phyloP scores from a whole-genome alignment of 768 basidiomycete genomes.

The Boletus barrowsii region DNA sequence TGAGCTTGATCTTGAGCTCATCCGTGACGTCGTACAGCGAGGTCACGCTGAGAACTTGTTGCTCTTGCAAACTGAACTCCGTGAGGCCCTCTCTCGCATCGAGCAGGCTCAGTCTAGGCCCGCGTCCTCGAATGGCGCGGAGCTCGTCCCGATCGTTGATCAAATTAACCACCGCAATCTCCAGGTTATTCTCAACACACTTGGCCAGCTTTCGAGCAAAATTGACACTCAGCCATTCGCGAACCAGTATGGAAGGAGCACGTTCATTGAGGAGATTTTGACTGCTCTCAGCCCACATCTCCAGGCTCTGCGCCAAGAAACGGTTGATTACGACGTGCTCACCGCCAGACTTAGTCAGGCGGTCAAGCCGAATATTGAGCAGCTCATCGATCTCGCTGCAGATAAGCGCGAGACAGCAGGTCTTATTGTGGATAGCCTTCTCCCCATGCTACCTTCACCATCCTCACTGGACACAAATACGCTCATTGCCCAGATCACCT shows the following conservation, averaged over 20 bases:
- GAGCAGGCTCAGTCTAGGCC: slow-evolving; percentile 25
- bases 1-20: slow-evolving; percentile 74
- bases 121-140: slow-evolving; percentile 21
- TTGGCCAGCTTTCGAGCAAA: slow-evolving; percentile 44
- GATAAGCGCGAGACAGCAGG: slow-evolving; percentile 86
- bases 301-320: slow-evolving; percentile 56
- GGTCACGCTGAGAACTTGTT: slow-evolving; percentile 60
- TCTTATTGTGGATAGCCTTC: slow-evolving; percentile 70
- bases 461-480: slow-evolving; percentile 49
- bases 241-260: slow-evolving; percentile 50
- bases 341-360: slow-evolving; percentile 76
- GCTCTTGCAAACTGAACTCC: slow-evolving; percentile 59
- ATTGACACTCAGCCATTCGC: slow-evolving; percentile 33
- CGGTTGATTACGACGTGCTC: slow-evolving; percentile 75
- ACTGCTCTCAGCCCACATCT: slow-evolving; percentile 58
- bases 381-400: slow-evolving; percentile 84
- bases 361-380: slow-evolving; percentile 85
- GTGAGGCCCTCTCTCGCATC: slow-evolving; percentile 45
- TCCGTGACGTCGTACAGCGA: slow-evolving; percentile 67
- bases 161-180: slow-evolving; percentile 56
- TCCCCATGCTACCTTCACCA: slow-evolving; percentile 58
- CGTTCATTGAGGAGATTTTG: slow-evolving; percentile 60
- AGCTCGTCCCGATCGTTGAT: slow-evolving; percentile 50
- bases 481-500: slow-evolving; percentile 56
- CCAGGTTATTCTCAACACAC: slow-evolving; percentile 56